Percentiles rank a stretch among this genome's conserved stretches.
These are phyloP conservation scores for Beta macrorhiza DNA, from an alignment of 179 eudicot genomes.

Conservation along the genomic window DNA sequence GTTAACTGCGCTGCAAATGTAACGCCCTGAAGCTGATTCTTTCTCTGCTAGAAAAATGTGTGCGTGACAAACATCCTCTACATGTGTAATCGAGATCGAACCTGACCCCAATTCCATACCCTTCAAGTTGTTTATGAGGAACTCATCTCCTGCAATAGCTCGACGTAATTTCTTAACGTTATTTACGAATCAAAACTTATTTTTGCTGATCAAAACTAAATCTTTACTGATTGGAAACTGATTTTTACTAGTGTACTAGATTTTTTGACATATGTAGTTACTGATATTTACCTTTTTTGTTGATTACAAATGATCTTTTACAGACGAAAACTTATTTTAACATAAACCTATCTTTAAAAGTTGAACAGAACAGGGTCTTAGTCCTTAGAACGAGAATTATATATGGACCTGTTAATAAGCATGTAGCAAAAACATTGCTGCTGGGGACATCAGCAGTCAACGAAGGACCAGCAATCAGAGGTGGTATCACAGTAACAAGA, in stretches of 20 bases:
- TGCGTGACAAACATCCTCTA: slow-evolving; percentile 74
- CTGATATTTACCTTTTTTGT: no score
- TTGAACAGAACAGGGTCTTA: no score
- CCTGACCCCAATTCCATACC: slow-evolving; percentile 75
- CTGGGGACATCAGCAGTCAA: slow-evolving; percentile 55
- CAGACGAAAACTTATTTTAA: no score
- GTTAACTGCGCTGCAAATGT: slow-evolving; percentile 60
- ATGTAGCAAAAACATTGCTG: slow-evolving; percentile 50
- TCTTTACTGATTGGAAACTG: no score
- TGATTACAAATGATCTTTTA: no score
- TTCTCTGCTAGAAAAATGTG: slow-evolving; percentile 69
- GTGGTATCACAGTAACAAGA: slow-evolving; percentile 63
- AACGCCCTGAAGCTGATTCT: slow-evolving; percentile 68
- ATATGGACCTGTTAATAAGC: slow-evolving; percentile 58
- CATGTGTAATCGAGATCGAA: slow-evolving; percentile 59
- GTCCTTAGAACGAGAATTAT: background rate
- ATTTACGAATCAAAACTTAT: background rate
- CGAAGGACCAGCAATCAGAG: slow-evolving; percentile 62
- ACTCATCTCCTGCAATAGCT: slow-evolving; percentile 52
- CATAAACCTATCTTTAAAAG: no score
- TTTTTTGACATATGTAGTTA: no score
- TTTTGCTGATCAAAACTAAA: no score
- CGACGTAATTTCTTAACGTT: background rate
- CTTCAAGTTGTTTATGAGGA: slow-evolving; percentile 46
- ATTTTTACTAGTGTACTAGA: background rate